Percentiles rank a stretch among this genome's conserved stretches.
These are phyloP conservation scores for Xylariaceae sp. DNA, from an alignment of 2,329 filamentous ascomycete genomes.

Conservation along the genomic window DNA sequence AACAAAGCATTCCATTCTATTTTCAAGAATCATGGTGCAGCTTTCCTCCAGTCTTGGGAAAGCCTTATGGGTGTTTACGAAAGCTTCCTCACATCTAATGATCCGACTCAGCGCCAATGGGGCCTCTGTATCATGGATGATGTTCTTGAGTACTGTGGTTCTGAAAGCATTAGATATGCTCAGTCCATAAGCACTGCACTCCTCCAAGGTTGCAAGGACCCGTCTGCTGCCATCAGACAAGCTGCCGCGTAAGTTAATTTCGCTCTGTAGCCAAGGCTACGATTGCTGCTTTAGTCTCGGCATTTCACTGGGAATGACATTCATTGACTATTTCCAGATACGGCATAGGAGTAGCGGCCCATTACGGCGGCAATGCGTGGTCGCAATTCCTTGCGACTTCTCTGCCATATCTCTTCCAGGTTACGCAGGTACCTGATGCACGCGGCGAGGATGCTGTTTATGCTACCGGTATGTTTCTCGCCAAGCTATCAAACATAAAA, in stretches of 20 bases:
- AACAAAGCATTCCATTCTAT: constrained; percentile 99
- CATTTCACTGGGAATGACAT: too few relatives aligned
- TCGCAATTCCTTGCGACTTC: constrained; percentile 77
- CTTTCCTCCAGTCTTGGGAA: constrained; percentile 86
- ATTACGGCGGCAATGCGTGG: constrained; percentile 84
- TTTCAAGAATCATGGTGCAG: constrained; percentile 88
- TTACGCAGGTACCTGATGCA: constrained; percentile 72
- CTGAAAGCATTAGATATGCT: constrained; percentile 80
- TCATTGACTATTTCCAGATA: constrained; percentile 37
- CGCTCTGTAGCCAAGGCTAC: neutral
- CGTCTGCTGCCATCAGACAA: constrained; percentile 86
- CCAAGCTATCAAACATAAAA: neutral
- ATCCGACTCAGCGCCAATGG: constrained; percentile 94
- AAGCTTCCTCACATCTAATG: constrained; percentile 70
- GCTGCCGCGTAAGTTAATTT: constrained; percentile 63
- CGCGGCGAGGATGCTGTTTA: constrained; percentile 91
- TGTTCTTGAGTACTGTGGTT: constrained; percentile 92
- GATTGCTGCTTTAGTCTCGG: neutral
- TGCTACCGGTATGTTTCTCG: constrained; percentile 53
- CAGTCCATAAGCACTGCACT: constrained; percentile 83
- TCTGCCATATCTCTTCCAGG: constrained; percentile 77
- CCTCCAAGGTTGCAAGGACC: constrained; percentile 76
- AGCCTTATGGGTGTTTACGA: constrained; percentile 79
- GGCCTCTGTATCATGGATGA: constrained; percentile 99
- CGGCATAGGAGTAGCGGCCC: constrained; percentile 89